These are phyloP conservation scores for Sphagnum fallax DNA, from an alignment of 228 moss, liverwort and hornwort genomes.

Conservation along the genomic window DNA sequence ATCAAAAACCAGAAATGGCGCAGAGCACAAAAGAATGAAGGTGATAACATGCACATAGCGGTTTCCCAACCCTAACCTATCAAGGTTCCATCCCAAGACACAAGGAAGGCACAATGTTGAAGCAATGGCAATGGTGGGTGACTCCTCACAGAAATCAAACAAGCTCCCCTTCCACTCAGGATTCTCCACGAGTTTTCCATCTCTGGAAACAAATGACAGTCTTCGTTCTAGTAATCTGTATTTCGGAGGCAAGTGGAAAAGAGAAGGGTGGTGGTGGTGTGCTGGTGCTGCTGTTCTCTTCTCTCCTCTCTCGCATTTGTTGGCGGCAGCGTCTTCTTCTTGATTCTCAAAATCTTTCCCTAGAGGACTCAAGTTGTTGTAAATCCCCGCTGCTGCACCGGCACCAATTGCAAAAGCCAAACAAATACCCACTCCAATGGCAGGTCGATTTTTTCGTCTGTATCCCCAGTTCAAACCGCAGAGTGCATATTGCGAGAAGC, in stretches of 20 bases:
- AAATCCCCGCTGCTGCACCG: constrained; percentile 69
- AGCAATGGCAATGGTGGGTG: constrained; percentile 43
- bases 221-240: constrained; percentile 64
- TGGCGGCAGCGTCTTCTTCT: constrained; percentile 2
- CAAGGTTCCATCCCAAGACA: constrained; percentile 85
- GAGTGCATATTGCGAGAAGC: constrained; percentile 71
- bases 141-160: constrained; percentile 38
- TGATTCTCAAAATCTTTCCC: constrained; percentile 59
- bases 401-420: constrained; percentile 54
- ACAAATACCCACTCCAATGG: constrained; percentile 64
- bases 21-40: constrained; percentile 58
- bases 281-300: constrained; percentile 5
- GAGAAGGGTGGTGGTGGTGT: not conserved
- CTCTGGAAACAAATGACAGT: constrained; percentile 55
- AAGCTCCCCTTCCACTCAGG: constrained; percentile 76
- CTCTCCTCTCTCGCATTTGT: constrained; percentile 16
- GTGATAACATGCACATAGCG: constrained; percentile 74
- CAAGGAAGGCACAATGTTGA: constrained; percentile 58
- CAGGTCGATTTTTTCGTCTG: constrained; percentile 59
- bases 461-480: constrained; percentile 88
- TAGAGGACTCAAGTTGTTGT: constrained; percentile 68
- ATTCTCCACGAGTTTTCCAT: constrained; percentile 40
- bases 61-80: constrained; percentile 83
- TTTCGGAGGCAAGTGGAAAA: constrained; percentile 32
- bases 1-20: constrained; percentile 76